Evolutionary conservation across 441 rosid species (phyloP), one percentile per base, ranked within the genome.

Genomic region (Omphalea diandra): DNA sequence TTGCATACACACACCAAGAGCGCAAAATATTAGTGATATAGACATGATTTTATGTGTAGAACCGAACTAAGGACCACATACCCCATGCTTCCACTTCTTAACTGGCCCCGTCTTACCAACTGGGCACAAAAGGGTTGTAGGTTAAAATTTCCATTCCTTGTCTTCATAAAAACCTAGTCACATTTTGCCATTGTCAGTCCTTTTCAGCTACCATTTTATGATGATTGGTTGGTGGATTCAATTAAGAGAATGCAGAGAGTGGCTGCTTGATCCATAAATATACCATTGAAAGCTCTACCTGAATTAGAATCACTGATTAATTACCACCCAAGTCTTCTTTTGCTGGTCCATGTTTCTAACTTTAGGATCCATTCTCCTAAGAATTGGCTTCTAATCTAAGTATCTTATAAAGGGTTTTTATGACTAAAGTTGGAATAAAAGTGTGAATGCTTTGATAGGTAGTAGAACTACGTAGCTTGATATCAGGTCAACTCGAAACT

Each of bases 161-260:
- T 14, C 26, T 35, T 58, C n/a, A 20, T 31, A 5, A 49, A 65
- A 27, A 54, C 33, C 14, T 32, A 47, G 65, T 65, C 49, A 36
- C 56, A 35, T 27, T 14, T 50, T 43, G 36, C 1, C 31, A 11
- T 40, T 32, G 41, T 32, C 41, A 27, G 68, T 66, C 73, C 17
- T n/a, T 31, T 20, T 59, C 73, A 66, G 70, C 53, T 35, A 35
- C 49, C 61, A 49, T 76, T 41, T 20, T 56, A 58, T 57, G 73
- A 22, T 17, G 20, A 46, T 32, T 7, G 40, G 80, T 81, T 11
- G 72, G 67, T 64, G 50, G 65, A 65, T 52, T 75, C 68, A 44
- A 67, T 75, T 75, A 77, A 73, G 56, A 49, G 46, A 66, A n/a
- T 29, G 66, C 55, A 53, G 43, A 54, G 53, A 65, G 75, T 53